These are phyloP conservation scores for Polyrhizophydium stewartii DNA, from an alignment of 371 early-diverging fungal species.

Conservation along the genomic window DNA sequence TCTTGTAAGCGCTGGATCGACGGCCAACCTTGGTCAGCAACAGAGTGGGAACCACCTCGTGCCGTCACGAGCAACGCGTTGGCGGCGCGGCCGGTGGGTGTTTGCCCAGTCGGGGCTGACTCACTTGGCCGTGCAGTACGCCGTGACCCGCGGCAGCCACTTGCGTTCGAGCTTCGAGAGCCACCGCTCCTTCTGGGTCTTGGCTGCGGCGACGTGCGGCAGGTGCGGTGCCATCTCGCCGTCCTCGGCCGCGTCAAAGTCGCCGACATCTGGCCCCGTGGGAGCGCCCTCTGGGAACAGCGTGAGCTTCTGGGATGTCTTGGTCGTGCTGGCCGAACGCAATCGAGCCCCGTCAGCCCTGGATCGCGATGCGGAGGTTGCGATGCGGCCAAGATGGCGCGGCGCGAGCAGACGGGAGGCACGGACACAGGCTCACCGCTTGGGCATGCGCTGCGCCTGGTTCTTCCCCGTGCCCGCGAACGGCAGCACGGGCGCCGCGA, in stretches of 20 bases:
- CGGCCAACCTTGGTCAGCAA: not conserved
- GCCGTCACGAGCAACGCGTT: too few relatives aligned
- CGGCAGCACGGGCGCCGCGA: not conserved
- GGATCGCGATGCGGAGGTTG: too few relatives aligned
- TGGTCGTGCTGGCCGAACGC: constrained; percentile 71
- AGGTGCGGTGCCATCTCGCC: constrained; percentile 15
- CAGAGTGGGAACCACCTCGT: too few relatives aligned
- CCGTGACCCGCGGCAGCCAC: constrained; percentile 63
- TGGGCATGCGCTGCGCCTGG: not conserved
- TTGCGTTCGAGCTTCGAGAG: constrained; percentile 61
- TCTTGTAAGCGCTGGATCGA: constrained; percentile 47
- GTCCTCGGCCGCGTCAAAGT: constrained; percentile 18
- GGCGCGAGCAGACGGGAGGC: too few relatives aligned
- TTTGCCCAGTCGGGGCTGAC: constrained; percentile 25
- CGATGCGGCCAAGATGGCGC: too few relatives aligned
- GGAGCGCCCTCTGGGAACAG: constrained; percentile 83
- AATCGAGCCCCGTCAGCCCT: too few relatives aligned
- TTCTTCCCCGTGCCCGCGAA: not conserved
- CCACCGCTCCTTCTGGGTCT: constrained; percentile 57
- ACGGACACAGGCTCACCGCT: not conserved
- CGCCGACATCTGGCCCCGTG: not conserved
- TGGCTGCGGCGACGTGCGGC: constrained; percentile 32
- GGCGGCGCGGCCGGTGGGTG: too few relatives aligned
- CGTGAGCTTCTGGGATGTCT: constrained; percentile 85
- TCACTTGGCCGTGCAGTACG: constrained; percentile 82